A percentile compares a stretch with the other conserved stretches of the same genome.
Conservation (phyloP, 495 filamentous ascomycete genomes). For the Annulohypoxylon stygium region DNA sequence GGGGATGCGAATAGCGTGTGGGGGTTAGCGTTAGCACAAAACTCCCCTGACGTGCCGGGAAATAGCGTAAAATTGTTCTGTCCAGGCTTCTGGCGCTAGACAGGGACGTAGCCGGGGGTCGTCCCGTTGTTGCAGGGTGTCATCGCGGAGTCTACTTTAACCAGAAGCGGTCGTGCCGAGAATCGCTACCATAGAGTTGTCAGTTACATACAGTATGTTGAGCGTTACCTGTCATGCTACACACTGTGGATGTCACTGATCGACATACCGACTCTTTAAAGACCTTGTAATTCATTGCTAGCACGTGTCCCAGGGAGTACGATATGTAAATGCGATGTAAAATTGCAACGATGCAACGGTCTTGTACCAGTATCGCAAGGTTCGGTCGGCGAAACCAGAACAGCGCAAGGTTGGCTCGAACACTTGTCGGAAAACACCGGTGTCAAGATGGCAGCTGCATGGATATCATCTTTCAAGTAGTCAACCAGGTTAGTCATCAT, state of each 20-base stretch:
- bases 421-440: background rate
- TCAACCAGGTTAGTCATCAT: background rate
- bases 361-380: slow-evolving; percentile 13
- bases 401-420: background rate
- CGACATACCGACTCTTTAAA: background rate
- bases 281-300: background rate
- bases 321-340: background rate
- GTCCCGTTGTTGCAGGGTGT: slow-evolving; percentile 11
- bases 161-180: background rate
- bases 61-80: slow-evolving; percentile 2
- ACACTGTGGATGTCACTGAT: background rate
- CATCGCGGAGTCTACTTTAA: background rate
- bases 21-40: slow-evolving; percentile 17
- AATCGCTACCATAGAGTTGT: background rate
- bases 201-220: background rate
- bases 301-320: slow-evolving; percentile 1
- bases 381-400: background rate
- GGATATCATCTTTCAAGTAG: slow-evolving; percentile 6
- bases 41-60: background rate
- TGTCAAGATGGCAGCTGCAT: background rate
- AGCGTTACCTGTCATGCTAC: slow-evolving; percentile 7
- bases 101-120: slow-evolving; percentile 1
- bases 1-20: slow-evolving; percentile 12
- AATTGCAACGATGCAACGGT: background rate
- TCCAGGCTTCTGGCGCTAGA: slow-evolving; percentile 2